Evolutionary conservation across 768 basidiomycete genomes (phyloP).

Genomic region (Lentinula aciculospora): DNA sequence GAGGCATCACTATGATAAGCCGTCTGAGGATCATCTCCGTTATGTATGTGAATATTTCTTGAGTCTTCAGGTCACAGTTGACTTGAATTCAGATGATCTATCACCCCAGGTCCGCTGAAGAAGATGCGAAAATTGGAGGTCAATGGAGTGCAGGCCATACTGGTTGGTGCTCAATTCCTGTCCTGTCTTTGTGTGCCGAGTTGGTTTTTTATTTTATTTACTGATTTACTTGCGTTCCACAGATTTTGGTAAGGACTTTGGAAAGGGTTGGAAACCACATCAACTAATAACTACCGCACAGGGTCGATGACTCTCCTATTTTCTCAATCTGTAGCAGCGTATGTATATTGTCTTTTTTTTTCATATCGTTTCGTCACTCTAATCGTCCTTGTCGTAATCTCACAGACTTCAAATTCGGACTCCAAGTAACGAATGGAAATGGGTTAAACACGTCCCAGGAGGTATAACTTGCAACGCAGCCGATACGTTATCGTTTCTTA

Average conservation of each 20-base stretch:
- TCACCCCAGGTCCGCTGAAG: conserved; percentile 31
- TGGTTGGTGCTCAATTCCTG: conserved; percentile 22
- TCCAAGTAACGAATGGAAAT: conserved; percentile 27
- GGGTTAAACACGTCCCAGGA: conserved; percentile 24
- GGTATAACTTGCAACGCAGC: conserved; percentile 30
- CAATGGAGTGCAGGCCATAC: conserved; percentile 44
- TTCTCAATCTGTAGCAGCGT: conserved; percentile 28
- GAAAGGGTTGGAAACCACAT: neutral
- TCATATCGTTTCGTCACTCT: neutral
- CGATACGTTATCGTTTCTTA: conserved; percentile 38
- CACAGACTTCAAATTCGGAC: conserved; percentile 29
- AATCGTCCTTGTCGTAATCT: neutral
- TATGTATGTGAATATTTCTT: conserved; percentile 14
- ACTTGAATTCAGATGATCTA: conserved; percentile 23
- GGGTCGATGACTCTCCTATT: conserved; percentile 32
- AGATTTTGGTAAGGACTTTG: conserved; percentile 10
- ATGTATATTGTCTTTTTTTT: conserved; percentile 2
- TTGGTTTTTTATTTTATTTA: neutral
- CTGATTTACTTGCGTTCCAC: neutral
- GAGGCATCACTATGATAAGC: conserved; percentile 28
- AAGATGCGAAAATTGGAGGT: conserved; percentile 33
- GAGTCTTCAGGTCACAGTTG: neutral
- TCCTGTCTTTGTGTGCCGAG: neutral
- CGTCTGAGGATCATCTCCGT: conserved; percentile 27
- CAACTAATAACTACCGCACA: neutral